Conservation (phyloP, 768 basidiomycete genomes). For the Psilocybe tampanensis region DNA sequence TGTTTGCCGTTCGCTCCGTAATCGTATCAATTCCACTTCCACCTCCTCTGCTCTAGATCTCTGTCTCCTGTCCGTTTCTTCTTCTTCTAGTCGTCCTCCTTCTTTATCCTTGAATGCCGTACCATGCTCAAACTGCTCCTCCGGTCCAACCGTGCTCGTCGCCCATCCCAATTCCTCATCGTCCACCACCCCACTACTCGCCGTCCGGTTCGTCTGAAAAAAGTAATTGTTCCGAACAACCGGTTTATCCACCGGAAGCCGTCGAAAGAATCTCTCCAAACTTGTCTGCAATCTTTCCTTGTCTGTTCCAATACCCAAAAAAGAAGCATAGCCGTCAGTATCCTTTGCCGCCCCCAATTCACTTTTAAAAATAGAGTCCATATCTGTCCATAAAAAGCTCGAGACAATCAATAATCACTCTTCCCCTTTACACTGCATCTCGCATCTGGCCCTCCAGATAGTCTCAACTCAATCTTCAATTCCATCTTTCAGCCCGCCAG, state of each 20-base stretch:
- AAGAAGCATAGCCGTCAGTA: background rate
- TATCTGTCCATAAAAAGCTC: background rate
- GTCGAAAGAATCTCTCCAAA: constrained; percentile 71
- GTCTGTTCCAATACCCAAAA: constrained; percentile 35
- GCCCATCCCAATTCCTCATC: constrained; percentile 68
- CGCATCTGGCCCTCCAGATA: too few species aligned
- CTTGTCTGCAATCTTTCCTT: constrained; percentile 62
- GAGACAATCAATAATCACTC: background rate
- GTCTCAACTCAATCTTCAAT: background rate
- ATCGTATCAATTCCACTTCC: constrained; percentile 46
- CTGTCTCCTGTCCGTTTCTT: background rate
- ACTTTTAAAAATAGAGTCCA: constrained; percentile 2
- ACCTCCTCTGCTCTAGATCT: constrained; percentile 21
- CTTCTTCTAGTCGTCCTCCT: too few species aligned
- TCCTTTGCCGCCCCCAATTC: background rate
- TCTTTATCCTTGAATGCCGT: constrained; percentile 10
- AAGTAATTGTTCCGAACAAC: constrained; percentile 74
- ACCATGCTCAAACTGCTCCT: constrained; percentile 42
- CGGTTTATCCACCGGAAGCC: constrained; percentile 66
- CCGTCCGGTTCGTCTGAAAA: constrained; percentile 29
- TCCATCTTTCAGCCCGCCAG: background rate
- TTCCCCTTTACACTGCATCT: background rate
- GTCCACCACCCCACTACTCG: constrained; percentile 38
- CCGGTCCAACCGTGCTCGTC: constrained; percentile 52
- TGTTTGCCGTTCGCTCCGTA: constrained; percentile 69